phyloP scores from a whole-genome alignment of 1,284 basidiomycete species.

The Tylopilus sp. region DNA sequence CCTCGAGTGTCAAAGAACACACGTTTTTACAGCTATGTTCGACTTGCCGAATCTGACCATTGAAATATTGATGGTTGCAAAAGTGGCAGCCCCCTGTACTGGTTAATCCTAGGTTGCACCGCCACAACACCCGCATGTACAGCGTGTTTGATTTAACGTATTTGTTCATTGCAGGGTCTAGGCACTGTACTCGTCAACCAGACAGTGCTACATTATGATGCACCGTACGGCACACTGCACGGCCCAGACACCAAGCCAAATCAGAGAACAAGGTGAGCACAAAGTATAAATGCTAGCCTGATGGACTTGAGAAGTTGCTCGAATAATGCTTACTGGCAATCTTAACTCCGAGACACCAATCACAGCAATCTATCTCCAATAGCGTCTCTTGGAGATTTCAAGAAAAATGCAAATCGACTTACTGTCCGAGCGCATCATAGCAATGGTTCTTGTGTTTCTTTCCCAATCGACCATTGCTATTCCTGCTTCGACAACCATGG shows the following conservation, averaged over 20 bases:
- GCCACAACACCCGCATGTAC: background rate
- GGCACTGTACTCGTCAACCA: too few species aligned
- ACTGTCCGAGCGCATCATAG: background rate
- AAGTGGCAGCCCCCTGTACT: too few species aligned
- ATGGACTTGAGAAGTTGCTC: background rate
- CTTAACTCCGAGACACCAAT: background rate
- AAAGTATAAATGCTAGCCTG: background rate
- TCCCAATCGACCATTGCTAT: background rate
- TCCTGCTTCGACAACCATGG: background rate
- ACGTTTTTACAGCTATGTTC: background rate
- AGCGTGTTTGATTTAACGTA: background rate
- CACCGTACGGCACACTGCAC: background rate
- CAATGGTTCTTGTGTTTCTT: background rate
- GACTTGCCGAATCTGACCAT: too few species aligned
- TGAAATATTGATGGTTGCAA: background rate
- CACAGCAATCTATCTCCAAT: background rate
- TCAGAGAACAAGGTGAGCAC: background rate
- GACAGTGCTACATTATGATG: too few species aligned
- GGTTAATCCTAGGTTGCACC: too few species aligned
- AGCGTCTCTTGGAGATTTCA: background rate
- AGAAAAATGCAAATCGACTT: background rate
- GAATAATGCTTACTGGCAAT: background rate
- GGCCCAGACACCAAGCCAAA: background rate
- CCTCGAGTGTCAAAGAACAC: background rate
- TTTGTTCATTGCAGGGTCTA: too few species aligned